These are phyloP conservation scores for Aspergillus neoniger DNA, from an alignment of 2,329 filamentous ascomycete genomes.

Conservation along the genomic window DNA sequence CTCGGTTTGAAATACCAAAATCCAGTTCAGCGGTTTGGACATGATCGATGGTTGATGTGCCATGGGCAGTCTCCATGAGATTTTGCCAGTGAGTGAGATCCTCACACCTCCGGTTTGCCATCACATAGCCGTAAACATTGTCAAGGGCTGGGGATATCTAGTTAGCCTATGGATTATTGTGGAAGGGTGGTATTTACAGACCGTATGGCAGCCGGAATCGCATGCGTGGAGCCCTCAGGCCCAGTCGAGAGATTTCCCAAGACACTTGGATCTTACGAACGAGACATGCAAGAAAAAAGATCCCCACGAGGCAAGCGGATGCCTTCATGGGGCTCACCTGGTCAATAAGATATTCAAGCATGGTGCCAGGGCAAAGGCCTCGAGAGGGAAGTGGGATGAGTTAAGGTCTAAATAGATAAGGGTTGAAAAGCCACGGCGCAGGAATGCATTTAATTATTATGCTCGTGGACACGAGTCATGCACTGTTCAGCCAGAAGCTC, in stretches of 20 bases:
- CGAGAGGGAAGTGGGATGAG: neutral
- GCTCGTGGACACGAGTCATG: too few relatives aligned
- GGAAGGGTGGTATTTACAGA: conserved; percentile 18
- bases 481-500: too few relatives aligned
- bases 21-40: conserved; percentile 34
- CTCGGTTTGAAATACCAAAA: conserved; percentile 46
- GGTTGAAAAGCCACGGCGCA: too few relatives aligned
- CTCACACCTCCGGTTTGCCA: conserved; percentile 53
- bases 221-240: conserved; percentile 38
- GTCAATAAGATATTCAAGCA: conserved; percentile 51
- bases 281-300: conserved; percentile 42
- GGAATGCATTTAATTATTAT: too few relatives aligned
- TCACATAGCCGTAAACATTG: conserved; percentile 61
- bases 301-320: conserved; percentile 40
- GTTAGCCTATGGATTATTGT: conserved; percentile 8
- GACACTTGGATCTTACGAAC: conserved; percentile 33
- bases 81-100: conserved; percentile 64
- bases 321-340: conserved; percentile 48
- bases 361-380: conserved; percentile 42
- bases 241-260: conserved; percentile 35
- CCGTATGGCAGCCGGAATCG: conserved; percentile 40
- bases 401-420: too few relatives aligned
- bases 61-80: conserved; percentile 47
- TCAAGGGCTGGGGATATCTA: conserved; percentile 59
- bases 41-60: conserved; percentile 30